phyloP scores from a whole-genome alignment of 768 basidiomycete genomes.

The Paxillus rubicundulus region DNA sequence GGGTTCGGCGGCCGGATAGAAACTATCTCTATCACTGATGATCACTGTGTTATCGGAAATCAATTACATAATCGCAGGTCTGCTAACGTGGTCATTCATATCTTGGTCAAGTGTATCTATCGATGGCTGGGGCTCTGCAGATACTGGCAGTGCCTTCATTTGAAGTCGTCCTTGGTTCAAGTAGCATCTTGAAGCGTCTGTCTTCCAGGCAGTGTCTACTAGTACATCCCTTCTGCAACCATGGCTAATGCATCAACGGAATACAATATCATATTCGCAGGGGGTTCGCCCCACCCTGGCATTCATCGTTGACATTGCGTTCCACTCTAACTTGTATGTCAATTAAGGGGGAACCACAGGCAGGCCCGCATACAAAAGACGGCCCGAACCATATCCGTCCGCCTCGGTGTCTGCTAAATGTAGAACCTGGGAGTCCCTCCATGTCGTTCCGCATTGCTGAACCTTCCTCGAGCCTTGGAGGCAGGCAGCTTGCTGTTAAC shows the following conservation, averaged over 20 bases:
- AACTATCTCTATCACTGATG: too few relatives aligned
- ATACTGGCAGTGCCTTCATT: too few relatives aligned
- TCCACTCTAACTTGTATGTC: not conserved
- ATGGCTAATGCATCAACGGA: conserved; percentile 9
- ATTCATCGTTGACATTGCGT: not conserved
- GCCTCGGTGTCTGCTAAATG: conserved; percentile 19
- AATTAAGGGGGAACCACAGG: conserved; percentile 33
- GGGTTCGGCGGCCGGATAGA: too few relatives aligned
- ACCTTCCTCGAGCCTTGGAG: conserved; percentile 13
- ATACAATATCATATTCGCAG: conserved; percentile 56
- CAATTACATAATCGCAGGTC: too few relatives aligned
- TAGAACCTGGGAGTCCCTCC: conserved; percentile 16
- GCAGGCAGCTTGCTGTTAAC: conserved; percentile 14
- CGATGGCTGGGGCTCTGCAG: too few relatives aligned
- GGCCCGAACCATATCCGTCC: conserved; percentile 22
- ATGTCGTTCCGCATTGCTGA: conserved; percentile 16
- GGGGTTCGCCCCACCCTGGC: conserved; percentile 37
- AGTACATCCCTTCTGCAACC: not conserved
- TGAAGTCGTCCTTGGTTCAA: not conserved
- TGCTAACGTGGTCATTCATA: not conserved
- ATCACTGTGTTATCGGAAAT: too few relatives aligned
- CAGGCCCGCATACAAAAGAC: conserved; percentile 23
- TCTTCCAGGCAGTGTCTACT: not conserved
- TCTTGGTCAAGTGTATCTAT: not conserved
- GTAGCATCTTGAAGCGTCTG: not conserved